Conservation (phyloP, 1,284 basidiomycete genomes). For the Trichosporon inkin region DNA sequence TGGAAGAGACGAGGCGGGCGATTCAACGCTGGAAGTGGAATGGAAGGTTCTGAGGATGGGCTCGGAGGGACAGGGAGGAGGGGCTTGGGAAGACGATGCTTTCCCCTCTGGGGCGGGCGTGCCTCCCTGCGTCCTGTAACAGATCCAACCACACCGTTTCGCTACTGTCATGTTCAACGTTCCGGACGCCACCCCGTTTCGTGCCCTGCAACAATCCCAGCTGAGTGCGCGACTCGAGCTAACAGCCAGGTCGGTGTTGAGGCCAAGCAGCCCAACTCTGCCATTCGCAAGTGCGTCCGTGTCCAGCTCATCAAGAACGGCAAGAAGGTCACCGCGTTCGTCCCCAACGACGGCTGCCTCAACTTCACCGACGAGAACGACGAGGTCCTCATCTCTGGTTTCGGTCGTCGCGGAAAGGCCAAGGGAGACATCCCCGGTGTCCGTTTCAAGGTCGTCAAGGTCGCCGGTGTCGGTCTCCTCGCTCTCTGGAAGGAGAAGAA, state of each 20-base stretch:
- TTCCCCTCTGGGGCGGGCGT: too few relatives aligned
- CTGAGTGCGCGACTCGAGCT: not conserved
- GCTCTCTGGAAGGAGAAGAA: slow-evolving; percentile 99
- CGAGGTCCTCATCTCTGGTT: slow-evolving; percentile 98
- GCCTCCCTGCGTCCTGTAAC: too few relatives aligned
- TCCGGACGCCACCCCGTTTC: too few relatives aligned
- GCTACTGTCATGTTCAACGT: too few relatives aligned
- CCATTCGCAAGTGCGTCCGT: slow-evolving; percentile 99
- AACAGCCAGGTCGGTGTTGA: slow-evolving; percentile 56
- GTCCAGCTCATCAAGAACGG: slow-evolving; percentile 99
- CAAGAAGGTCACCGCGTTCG: slow-evolving; percentile 96
- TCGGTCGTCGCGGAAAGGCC: slow-evolving; percentile 97
- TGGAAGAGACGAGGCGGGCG: not conserved
- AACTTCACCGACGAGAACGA: slow-evolving; percentile 98
- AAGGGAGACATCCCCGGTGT: slow-evolving; percentile 60
- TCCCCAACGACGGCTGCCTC: slow-evolving; percentile 93
- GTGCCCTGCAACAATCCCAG: not conserved
- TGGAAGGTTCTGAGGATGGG: too few relatives aligned
- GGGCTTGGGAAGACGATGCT: too few relatives aligned
- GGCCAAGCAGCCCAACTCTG: slow-evolving; percentile 90
- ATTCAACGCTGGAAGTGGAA: too few relatives aligned
- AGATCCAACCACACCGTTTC: too few relatives aligned
- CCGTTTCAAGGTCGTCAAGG: slow-evolving; percentile 99
- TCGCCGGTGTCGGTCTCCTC: slow-evolving; percentile 96
- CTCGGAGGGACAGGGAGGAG: too few relatives aligned